These are phyloP conservation scores for Caryopteris hybrid DNA, from an alignment of 305 asterid genomes.

Conservation along the genomic window DNA sequence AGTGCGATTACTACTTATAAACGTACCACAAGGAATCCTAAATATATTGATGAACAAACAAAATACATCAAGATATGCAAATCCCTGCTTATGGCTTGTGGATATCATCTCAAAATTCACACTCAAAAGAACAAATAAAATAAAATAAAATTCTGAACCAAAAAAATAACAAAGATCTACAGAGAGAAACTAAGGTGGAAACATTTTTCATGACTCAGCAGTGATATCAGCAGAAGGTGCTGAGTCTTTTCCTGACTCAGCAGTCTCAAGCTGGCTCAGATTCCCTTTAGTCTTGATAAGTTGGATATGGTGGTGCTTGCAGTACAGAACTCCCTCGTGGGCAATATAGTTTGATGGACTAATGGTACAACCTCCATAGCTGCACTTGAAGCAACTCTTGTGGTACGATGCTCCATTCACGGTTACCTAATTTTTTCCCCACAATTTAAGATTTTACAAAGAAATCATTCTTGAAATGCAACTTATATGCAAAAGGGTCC, in stretches of 20 bases:
- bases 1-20: neutral
- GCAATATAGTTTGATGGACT: constrained; percentile 76
- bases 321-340: constrained; percentile 56
- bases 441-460: no score
- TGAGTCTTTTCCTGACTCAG: constrained; percentile 21
- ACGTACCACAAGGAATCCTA: neutral
- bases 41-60: neutral
- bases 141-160: neutral
- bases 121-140: neutral
- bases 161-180: neutral
- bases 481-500: no score
- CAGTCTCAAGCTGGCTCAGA: constrained; percentile 58
- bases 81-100: constrained; percentile 8
- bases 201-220: constrained; percentile 16
- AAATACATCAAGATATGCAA: neutral
- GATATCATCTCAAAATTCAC: neutral
- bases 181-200: neutral
- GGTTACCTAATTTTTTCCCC: constrained; percentile 30
- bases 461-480: no score
- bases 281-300: constrained; percentile 53
- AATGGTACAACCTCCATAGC: constrained; percentile 72
- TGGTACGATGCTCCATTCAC: constrained; percentile 68
- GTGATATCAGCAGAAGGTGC: constrained; percentile 14
- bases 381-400: constrained; percentile 73
- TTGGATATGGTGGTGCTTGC: constrained; percentile 56